Percentiles rank a stretch among this genome's conserved stretches.
Conservation (phyloP, 2,329 filamentous ascomycete species). For the Talaromyces marneffei region DNA sequence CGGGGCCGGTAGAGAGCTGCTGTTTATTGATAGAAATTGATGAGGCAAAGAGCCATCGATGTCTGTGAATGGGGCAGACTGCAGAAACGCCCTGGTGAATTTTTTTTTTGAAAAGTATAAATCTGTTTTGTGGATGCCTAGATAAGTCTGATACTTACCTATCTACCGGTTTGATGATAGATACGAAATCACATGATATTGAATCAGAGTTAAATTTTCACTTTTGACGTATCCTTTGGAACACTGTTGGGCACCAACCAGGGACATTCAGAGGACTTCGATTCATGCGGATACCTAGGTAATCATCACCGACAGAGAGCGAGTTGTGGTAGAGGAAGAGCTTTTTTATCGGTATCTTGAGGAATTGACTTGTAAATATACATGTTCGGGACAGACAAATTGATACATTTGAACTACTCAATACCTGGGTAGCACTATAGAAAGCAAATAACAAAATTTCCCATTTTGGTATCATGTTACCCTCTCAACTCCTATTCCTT, state of each 20-base stretch:
- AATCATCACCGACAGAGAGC: too few relatives aligned
- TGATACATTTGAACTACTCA: too few relatives aligned
- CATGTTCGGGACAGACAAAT: too few relatives aligned
- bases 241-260: neutral
- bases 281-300: too few relatives aligned
- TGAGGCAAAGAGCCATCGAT: neutral
- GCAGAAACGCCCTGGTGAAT: neutral
- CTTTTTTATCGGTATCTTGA: too few relatives aligned
- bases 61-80: neutral
- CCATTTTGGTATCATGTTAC: neutral
- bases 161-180: neutral
- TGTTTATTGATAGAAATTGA: neutral
- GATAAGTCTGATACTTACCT: neutral
- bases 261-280: neutral
- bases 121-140: neutral
- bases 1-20: constrained; percentile 39
- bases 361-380: too few relatives aligned
- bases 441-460: too few relatives aligned
- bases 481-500: neutral
- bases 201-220: neutral
- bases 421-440: too few relatives aligned
- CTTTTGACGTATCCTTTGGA: neutral
- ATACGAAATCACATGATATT: neutral
- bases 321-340: too few relatives aligned
- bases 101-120: neutral